Base-by-base conservation (phyloP, 2,329 filamentous ascomycete species). In the Aspergillus luchuensis region DNA sequence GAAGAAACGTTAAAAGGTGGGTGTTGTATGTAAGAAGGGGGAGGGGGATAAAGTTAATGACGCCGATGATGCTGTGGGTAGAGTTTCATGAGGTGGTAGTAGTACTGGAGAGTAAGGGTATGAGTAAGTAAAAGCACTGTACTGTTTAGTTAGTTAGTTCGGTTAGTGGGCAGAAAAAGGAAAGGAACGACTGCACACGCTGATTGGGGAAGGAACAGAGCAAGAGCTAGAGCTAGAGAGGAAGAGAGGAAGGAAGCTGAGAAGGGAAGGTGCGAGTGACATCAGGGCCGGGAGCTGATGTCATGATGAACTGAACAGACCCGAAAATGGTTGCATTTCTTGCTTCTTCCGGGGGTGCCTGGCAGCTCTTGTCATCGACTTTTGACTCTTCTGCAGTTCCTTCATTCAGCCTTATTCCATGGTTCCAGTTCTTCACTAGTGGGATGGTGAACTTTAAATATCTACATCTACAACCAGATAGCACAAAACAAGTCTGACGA, bases 11-110 rank as follows among this genome's bases (percentile, higher is more conserved):
- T 47, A 45, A 33, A 30, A 30, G 28, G 52, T 19, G 23, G 41
- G 23, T n/a, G 39, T 36, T 11, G 39, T 13, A 36, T 11, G 39
- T 13, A 36, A 5, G 33, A 36, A 36, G 33, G 33, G 23, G 30
- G 49, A 52, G 33, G 30, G 30, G 21, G 17, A 52, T 52, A 55
- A 30, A 56, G 53, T 47, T 56, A 47, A 53, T 53, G 50, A 53
- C 36, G 50, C 30, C 36, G 50, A 53, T 53, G 50, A 53, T 56
- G 39, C n/a, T 47, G 53, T 19, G 13, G 25, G 39, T 30, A 17
- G 45, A 49, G 25, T 25, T 28, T 30, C 23, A 17, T 50, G 47
- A 50, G 47, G 47, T 50, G 10, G 45, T 49, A 49, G 45, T 21
- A 25, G 21, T 19, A 25, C 21, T 21, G 19, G 45, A 15, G 23